Base-by-base conservation (phyloP, 148 eudicot species). In the Mesembryanthemum crystallinum region DNA sequence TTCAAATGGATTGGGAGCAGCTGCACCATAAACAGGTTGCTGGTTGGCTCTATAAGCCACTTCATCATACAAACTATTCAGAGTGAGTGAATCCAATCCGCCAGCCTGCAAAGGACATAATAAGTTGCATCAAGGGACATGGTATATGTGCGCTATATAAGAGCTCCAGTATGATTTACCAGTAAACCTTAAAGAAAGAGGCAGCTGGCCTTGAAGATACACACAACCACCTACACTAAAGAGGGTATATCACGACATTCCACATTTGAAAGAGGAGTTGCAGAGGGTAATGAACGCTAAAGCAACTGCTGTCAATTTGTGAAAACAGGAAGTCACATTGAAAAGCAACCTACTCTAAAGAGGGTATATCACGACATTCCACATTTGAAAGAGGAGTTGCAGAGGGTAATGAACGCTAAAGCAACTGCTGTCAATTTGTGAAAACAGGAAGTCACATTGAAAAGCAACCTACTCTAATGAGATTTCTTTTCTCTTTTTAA, bases 1-100 rank as follows among this genome's bases (percentile, higher is more conserved):
- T 86, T 88, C 98, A 76, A 93, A 93, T 43, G 98, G 98, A 51
- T 93, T 93, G 28, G 89, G 97, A 21, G 92, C 98, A 55, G 92
- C 94, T 20, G 87, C 58, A 73, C 93, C 98, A 76, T 92, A 92
- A 6, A 77, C 82, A 5, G 98, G 88, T 74, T 89, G 98, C 84
- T 86, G 92, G 78, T 88, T 87, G 47, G 94, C 91, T 83, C 99
- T 86, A 71, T 89, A 92, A 33, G 88, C 87, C 39, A 80, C 97
- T 58, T 89, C 93, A 39, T 92, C 97, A 8, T 96, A 96, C 78
- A 96, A 82, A 69, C 98, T 96, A 69, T 89, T 82, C 30, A 96
- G 79, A 35, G 89, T 93, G 59, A 91, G 96, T 0, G 94, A 87
- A 79, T 96, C 99, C 84, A 96, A 78, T 84, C 99, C 99, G 30